A percentile compares a stretch with the other conserved stretches of the same genome.
These are phyloP conservation scores for Coprinopsis marcescibilis DNA, from an alignment of 768 basidiomycete genomes.

Conservation along the genomic window DNA sequence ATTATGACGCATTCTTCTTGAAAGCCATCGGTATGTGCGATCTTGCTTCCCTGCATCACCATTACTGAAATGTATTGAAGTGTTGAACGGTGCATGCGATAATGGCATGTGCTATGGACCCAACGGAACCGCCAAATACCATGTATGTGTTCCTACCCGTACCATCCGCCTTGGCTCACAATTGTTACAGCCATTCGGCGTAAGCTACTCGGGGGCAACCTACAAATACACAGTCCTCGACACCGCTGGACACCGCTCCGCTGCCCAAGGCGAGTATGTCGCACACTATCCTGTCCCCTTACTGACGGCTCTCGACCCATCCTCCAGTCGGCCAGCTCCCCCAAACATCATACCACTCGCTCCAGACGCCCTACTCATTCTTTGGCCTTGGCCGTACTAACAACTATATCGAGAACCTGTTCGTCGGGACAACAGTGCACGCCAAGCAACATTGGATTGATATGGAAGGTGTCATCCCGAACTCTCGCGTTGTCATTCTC, in stretches of 20 bases:
- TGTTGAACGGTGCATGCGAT: constrained; percentile 89
- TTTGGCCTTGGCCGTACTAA: constrained; percentile 97
- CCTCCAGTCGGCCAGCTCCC: constrained; percentile 81
- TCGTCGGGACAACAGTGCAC: constrained; percentile 87
- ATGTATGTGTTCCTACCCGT: constrained; percentile 41
- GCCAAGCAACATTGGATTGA: constrained; percentile 70
- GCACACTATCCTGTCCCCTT: not conserved
- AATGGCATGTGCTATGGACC: constrained; percentile 68
- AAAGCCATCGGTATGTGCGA: constrained; percentile 77
- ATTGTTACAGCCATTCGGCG: constrained; percentile 75
- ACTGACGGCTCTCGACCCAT: constrained; percentile 7
- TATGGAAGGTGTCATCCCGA: constrained; percentile 96
- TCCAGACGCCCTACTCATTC: constrained; percentile 90
- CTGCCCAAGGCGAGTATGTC: constrained; percentile 67
- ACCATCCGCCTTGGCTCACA: constrained; percentile 10
- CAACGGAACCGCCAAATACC: constrained; percentile 60
- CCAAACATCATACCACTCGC: constrained; percentile 86
- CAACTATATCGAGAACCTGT: constrained; percentile 98
- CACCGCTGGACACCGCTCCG: constrained; percentile 79
- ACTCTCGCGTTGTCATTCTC: constrained; percentile 93
- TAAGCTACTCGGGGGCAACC: constrained; percentile 89
- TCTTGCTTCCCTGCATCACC: not conserved
- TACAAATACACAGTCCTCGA: constrained; percentile 98
- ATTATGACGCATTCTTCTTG: constrained; percentile 97
- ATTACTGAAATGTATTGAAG: constrained; percentile 30